Percentiles rank a stretch among this genome's conserved stretches.
phyloP scores from a whole-genome alignment of 352 stramenopile genomes.

The Phytophthora cryptogea region DNA sequence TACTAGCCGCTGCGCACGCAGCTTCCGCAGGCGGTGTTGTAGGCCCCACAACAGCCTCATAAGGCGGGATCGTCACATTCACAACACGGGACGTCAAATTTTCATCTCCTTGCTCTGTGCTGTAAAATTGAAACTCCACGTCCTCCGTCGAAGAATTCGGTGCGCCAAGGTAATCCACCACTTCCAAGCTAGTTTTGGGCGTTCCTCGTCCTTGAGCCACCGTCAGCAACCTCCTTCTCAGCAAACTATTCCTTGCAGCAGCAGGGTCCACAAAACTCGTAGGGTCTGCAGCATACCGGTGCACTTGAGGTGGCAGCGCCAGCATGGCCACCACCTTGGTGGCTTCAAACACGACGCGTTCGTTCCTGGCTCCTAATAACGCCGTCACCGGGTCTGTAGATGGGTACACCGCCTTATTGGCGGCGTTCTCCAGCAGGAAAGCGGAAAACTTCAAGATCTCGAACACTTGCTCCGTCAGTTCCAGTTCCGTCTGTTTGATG shows the following conservation, averaged over 20 bases:
- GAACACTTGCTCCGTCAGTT: constrained; percentile 61
- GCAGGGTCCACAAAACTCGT: constrained; percentile 49
- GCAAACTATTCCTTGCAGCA: constrained; percentile 39
- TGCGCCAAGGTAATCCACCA: constrained; percentile 65
- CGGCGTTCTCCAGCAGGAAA: constrained; percentile 79
- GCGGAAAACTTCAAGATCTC: constrained; percentile 77
- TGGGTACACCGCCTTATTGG: constrained; percentile 78
- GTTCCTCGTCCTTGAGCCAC: constrained; percentile 53
- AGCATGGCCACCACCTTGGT: constrained; percentile 78
- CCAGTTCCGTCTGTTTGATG: constrained; percentile 35
- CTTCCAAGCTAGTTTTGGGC: constrained; percentile 56
- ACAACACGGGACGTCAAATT: constrained; percentile 35
- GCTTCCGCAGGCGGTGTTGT: constrained; percentile 25
- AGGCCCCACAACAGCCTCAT: constrained; percentile 32
- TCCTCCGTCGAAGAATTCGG: constrained; percentile 12
- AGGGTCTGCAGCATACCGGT: constrained; percentile 67
- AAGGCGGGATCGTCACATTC: constrained; percentile 43
- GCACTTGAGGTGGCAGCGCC: constrained; percentile 63
- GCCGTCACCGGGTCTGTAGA: constrained; percentile 53
- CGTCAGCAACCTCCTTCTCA: constrained; percentile 60
- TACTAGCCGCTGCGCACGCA: constrained; percentile 41
- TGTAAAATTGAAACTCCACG: constrained; percentile 77
- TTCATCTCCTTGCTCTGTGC: constrained; percentile 30
- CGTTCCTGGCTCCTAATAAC: constrained; percentile 68
- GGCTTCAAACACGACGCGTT: constrained; percentile 70